A percentile compares a stretch with the other conserved stretches of the same genome.
phyloP scores from a whole-genome alignment of 352 stramenopile genomes.

The Phytophthora sp. region DNA sequence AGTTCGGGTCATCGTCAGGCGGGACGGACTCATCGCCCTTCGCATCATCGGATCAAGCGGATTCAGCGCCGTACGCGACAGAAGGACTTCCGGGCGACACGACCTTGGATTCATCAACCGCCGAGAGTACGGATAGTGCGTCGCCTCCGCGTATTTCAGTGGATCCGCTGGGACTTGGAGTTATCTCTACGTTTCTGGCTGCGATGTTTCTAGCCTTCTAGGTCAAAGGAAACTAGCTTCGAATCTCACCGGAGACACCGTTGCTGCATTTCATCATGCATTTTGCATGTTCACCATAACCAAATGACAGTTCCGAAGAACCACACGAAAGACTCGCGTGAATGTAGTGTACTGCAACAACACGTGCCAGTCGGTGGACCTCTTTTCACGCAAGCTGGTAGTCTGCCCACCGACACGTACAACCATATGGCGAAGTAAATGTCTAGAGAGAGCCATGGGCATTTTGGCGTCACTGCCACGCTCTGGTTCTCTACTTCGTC shows the following conservation, averaged over 20 bases:
- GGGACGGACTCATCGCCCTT: no score
- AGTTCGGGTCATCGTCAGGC: background rate
- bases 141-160: background rate
- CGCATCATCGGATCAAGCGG: background rate
- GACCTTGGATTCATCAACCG: conserved; percentile 11
- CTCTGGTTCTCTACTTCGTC: background rate
- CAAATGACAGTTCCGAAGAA: no score
- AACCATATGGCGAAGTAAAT: conserved; percentile 2
- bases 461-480: background rate
- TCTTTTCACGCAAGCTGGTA: no score
- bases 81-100: conserved; percentile 3
- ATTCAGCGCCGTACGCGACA: background rate
- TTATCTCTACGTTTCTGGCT: background rate
- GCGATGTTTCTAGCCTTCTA: conserved; percentile 2
- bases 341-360: background rate
- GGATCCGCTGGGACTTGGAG: background rate
- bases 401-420: no score
- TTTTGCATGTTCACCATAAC: background rate
- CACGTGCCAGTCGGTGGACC: no score
- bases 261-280: background rate
- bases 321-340: no score
- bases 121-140: background rate
- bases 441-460: conserved; percentile 3
- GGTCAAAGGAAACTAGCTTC: background rate
- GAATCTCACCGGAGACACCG: background rate